phyloP scores from a whole-genome alignment of 768 basidiomycete species.

The Naganishia antarctica region DNA sequence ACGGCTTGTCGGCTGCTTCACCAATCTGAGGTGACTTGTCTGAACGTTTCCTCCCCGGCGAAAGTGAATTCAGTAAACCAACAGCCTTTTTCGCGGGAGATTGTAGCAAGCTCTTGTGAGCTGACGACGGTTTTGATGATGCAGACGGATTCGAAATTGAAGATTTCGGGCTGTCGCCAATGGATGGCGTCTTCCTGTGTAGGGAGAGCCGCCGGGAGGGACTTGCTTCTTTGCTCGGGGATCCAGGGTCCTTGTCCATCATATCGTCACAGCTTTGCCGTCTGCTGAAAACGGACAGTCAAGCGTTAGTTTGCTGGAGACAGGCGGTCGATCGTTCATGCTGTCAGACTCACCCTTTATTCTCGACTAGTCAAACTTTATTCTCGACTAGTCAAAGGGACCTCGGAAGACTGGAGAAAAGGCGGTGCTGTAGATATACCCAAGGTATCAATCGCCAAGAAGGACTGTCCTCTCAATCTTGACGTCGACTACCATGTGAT shows the following conservation, averaged over 20 bases:
- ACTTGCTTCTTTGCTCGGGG: neutral
- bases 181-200: constrained; percentile 12
- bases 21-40: neutral
- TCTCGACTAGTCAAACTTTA: too few species aligned
- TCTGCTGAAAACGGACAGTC: neutral
- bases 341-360: too few species aligned
- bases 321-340: too few species aligned
- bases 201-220: constrained; percentile 10
- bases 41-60: neutral
- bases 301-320: too few species aligned
- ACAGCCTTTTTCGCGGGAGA: constrained; percentile 12
- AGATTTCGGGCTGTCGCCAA: constrained; percentile 3
- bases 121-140: constrained; percentile 6
- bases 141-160: neutral
- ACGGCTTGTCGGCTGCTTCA: neutral
- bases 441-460: too few species aligned
- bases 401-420: too few species aligned
- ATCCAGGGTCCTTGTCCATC: neutral
- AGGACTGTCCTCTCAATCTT: too few species aligned
- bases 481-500: too few species aligned
- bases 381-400: too few species aligned
- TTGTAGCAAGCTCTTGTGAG: neutral
- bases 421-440: too few species aligned
- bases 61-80: neutral
- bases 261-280: neutral